Evolutionary conservation across 306 rosid species (phyloP).

Genomic region (Prunus fruticosa): DNA sequence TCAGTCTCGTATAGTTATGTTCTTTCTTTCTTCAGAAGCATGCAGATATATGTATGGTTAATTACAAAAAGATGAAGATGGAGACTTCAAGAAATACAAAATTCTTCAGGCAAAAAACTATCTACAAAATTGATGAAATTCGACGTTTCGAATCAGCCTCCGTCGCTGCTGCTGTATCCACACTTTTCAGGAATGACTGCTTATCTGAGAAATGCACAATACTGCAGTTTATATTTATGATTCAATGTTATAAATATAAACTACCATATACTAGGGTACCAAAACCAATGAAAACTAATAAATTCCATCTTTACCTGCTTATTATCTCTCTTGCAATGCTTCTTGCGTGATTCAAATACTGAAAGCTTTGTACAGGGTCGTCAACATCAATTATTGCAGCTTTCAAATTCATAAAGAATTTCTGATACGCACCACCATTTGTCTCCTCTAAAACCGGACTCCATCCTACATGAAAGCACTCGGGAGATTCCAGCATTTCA

Average conservation of each 20-base stretch:
- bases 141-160: not conserved
- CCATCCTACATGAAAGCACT: constrained; percentile 1
- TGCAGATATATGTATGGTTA: not conserved
- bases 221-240: not conserved
- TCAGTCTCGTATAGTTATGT: not conserved
- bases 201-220: not conserved
- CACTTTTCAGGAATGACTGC: not conserved
- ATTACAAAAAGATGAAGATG: not conserved
- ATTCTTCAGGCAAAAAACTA: not conserved
- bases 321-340: constrained; percentile 51
- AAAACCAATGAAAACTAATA: too few species aligned
- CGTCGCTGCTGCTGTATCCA: not conserved
- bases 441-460: constrained; percentile 19
- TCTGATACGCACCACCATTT: constrained; percentile 26
- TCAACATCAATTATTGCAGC: constrained; percentile 35
- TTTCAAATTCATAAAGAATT: constrained; percentile 52
- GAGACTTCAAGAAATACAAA: not conserved
- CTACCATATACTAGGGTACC: not conserved
- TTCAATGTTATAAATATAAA: not conserved
- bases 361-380: constrained; percentile 39
- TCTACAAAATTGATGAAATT: not conserved
- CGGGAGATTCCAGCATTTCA: constrained; percentile 18
- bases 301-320: constrained; percentile 28
- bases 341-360: constrained; percentile 53
- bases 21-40: too few species aligned